phyloP scores from a whole-genome alignment of 352 stramenopile genomes.

The Globisporangium nodosum region DNA sequence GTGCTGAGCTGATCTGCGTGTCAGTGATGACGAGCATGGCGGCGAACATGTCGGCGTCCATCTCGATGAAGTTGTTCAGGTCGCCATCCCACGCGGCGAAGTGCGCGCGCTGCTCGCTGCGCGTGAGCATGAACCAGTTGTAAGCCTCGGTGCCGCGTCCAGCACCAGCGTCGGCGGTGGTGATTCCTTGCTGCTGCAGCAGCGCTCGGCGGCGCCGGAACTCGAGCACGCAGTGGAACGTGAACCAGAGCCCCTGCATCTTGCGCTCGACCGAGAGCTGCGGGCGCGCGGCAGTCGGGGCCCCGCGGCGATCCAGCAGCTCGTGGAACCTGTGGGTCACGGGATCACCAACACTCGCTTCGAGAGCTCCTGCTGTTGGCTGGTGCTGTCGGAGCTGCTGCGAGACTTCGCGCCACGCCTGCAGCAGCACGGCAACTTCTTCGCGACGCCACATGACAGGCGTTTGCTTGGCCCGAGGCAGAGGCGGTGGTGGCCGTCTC shows the following conservation, averaged over 20 bases:
- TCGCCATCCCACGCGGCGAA: not conserved
- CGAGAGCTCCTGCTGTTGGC: not conserved
- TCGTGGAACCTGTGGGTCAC: not conserved
- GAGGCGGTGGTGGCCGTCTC: too few species aligned
- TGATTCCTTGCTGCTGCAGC: not conserved
- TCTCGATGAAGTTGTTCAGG: not conserved
- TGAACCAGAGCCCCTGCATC: constrained; percentile 3
- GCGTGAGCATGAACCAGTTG: not conserved
- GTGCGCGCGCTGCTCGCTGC: not conserved
- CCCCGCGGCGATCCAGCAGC: not conserved
- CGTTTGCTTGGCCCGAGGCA: too few species aligned
- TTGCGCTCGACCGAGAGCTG: not conserved
- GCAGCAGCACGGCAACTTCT: not conserved
- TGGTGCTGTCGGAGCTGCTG: not conserved
- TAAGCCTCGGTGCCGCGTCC: not conserved
- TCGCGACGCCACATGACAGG: too few species aligned
- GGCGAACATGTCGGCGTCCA: not conserved
- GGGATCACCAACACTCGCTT: not conserved
- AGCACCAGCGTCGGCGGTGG: not conserved
- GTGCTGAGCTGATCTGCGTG: not conserved
- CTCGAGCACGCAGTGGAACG: not conserved
- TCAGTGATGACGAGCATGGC: not conserved
- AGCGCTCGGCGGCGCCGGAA: not conserved
- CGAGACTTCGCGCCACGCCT: not conserved
- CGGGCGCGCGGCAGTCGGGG: not conserved